Evolutionary conservation across 1,139 yeast genomes (phyloP), one percentile per base, ranked within the genome.

Genomic region (Diutina neorugosa): DNA sequence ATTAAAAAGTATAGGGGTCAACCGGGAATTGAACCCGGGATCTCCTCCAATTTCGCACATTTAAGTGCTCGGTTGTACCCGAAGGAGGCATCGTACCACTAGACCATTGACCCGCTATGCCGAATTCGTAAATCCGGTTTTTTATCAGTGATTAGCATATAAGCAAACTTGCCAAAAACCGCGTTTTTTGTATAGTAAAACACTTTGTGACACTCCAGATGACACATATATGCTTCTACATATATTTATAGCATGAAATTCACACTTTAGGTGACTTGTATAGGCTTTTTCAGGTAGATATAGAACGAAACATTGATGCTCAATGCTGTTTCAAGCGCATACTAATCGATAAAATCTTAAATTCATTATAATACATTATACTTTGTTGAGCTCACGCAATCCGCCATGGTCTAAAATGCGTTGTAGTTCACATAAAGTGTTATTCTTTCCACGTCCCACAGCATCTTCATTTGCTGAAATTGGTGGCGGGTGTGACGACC

Each of bases 401-500:
- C 9, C 6, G 7, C 46, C 25, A 19, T 42, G 2, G 8, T 14
- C 27, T 27, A 46, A n/a, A 46, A 46, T 6, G 40, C 50, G 40
- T 46, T 46, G 19, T 46, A 34, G n/a, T 21, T 46, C 25, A 40
- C 46, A 42, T 53, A 74, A 53, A 75, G 67, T 2, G 69, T 71
- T 55, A 71, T 60, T 56, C 67, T 71, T 60, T 76, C 80, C 23
- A 69, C 75, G 55, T 74, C 78, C 79, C 79, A 74, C 7, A 72
- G 64, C 70, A 73, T 69, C 57, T 74, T 74, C 63, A 72, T 58
- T 59, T 74, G 78, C 58, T 74, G 78, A 46, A 72, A 63, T 59
- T 74, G 78, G 55, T 74, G 78, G 59, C 79, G 69, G 1, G 79
- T 74, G 56, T 73, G 77, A 58, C 79, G 69, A 2, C 77, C 77